Conservation (phyloP, 352 stramenopile species). For the Chrysophaeum taylorii region DNA sequence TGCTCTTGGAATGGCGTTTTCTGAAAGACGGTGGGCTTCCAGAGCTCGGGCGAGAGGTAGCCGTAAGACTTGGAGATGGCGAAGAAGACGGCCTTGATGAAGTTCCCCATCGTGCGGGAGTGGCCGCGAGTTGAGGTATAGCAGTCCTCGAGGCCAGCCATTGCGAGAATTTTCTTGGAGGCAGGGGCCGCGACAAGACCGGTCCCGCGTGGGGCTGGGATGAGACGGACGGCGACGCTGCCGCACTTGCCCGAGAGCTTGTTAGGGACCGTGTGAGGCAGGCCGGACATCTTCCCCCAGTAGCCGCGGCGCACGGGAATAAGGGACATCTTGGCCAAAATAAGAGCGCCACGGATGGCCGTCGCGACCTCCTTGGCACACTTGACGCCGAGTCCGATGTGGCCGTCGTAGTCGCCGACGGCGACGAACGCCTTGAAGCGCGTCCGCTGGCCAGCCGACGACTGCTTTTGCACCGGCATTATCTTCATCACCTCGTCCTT, state of each 20-base stretch:
- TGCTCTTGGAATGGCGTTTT: conserved; percentile 94
- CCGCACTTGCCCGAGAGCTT: conserved; percentile 99
- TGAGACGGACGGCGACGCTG: conserved; percentile 95
- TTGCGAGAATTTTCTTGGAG: conserved; percentile 95
- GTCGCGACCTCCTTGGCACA: conserved; percentile 97
- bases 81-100: conserved; percentile 98
- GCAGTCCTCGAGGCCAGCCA: conserved; percentile 97
- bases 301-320: conserved; percentile 95
- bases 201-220: conserved; percentile 97
- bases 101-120: conserved; percentile 99
- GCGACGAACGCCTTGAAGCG: conserved; percentile 96
- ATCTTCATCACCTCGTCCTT: conserved; percentile 99
- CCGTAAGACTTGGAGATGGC: conserved; percentile 92
- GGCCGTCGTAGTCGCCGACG: conserved; percentile 92
- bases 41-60: conserved; percentile 97
- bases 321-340: conserved; percentile 96
- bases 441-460: conserved; percentile 95
- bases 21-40: conserved; percentile 84
- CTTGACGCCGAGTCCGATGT: conserved; percentile 99
- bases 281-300: conserved; percentile 72
- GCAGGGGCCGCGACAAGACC: conserved; percentile 93
- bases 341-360: conserved; percentile 97
- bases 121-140: conserved; percentile 85
- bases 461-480: conserved; percentile 99
- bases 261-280: conserved; percentile 91